Evolutionary conservation across 1,284 basidiomycete genomes (phyloP).

Genomic region (Ustilago trichophora): DNA sequence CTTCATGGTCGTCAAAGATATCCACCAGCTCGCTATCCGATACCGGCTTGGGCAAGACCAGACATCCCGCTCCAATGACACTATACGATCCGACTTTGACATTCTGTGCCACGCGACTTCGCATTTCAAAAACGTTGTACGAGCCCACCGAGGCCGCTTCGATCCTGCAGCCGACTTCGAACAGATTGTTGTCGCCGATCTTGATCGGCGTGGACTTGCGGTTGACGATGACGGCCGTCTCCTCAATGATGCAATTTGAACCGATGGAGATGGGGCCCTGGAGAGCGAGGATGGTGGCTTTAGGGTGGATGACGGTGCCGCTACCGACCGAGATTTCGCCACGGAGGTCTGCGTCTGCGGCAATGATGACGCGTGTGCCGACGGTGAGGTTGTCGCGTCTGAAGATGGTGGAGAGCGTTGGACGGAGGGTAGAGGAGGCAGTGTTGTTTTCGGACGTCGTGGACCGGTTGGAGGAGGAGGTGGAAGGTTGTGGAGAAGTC

Average conservation of each 20-base stretch:
- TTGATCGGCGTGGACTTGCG: constrained; percentile 74
- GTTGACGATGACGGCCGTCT: constrained; percentile 86
- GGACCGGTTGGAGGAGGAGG: not conserved
- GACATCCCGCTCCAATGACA: constrained; percentile 79
- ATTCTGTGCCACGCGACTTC: constrained; percentile 79
- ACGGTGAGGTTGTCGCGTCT: constrained; percentile 53
- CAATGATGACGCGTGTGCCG: constrained; percentile 50
- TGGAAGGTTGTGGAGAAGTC: no score
- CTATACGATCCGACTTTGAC: constrained; percentile 81
- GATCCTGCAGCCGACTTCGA: constrained; percentile 91
- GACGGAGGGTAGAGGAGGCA: not conserved
- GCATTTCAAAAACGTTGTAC: constrained; percentile 83
- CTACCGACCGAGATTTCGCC: constrained; percentile 56
- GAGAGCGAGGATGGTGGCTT: constrained; percentile 86
- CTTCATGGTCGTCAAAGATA: constrained; percentile 21
- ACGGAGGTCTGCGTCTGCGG: constrained; percentile 51
- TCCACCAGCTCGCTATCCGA: constrained; percentile 8
- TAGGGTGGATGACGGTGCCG: constrained; percentile 86
- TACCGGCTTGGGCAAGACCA: constrained; percentile 36
- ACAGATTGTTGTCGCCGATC: constrained; percentile 89
- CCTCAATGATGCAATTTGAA: constrained; percentile 87
- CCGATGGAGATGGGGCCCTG: constrained; percentile 88
- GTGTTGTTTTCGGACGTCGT: not conserved
- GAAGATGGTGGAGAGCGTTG: constrained; percentile 9
- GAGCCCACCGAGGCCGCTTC: constrained; percentile 84